Evolutionary conservation across 331 rosid genomes (phyloP), one percentile per base, ranked within the genome.

Genomic region (Quercus tomentella): DNA sequence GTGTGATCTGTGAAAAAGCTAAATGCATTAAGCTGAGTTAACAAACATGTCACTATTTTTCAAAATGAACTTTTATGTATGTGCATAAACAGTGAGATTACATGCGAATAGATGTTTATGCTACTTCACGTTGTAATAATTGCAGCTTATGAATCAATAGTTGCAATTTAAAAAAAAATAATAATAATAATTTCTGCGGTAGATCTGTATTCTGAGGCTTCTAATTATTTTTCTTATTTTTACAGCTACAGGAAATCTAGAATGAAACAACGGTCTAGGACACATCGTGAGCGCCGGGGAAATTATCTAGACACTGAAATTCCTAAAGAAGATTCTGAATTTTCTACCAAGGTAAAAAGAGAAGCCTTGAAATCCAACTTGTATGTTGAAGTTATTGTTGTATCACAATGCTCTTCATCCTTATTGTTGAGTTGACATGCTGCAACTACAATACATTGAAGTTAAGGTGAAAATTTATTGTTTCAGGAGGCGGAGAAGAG

Each of bases 231-330:
- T 56, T n/a, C 55, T 74, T 15, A 18, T 70, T 21, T 68, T 65
- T 56, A 76, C 85, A 94, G 94, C 88, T 76, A 55, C 66, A 86
- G 86, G 78, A 92, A 86, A 60, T 80, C 91, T 74, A 92, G 80
- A 89, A 81, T 81, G 55, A 91, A 73, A 60, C 76, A 86, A 62
- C 90, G 88, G 62, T 86, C 92, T 28, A 86, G 83, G n/a, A 88
- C 89, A 52, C 78, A 12, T n/a, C 77, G 73, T 15, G 91, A 81
- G 80, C 86, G 77, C 22, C 71, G 74, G 56, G 86, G 35, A 82
- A 86, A 89, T 80, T 81, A 79, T 77, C 61, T 60, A 72, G 63
- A 85, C 55, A 68, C 85, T 12, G 78, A 37, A 79, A 84, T 72
- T 78, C 75, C 71, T 25, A 28, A 82, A 58, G 89, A 88, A 73